Evolutionary conservation across 208 protist genomes (phyloP).

Genomic region (Trypanosoma lewisi): DNA sequence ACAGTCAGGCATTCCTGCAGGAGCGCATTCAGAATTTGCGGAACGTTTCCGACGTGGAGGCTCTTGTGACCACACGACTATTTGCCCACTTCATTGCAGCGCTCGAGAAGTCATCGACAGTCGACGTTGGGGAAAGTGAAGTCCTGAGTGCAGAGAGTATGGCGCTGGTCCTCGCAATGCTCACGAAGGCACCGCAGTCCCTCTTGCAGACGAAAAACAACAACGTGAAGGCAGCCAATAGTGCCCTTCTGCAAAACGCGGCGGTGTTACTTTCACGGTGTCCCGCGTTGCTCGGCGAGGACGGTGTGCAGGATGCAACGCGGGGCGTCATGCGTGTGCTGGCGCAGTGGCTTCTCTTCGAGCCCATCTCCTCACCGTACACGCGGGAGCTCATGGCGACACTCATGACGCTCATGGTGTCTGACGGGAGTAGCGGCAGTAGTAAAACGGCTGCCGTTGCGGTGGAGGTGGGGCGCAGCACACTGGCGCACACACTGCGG

Average conservation of each 20-base stretch:
- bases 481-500: conserved; percentile 17
- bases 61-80: conserved; percentile 22
- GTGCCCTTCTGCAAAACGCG: conserved; percentile 21
- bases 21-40: conserved; percentile 4
- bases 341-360: conserved; percentile 24
- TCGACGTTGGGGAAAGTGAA: no score
- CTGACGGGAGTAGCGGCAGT: neutral
- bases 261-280: conserved; percentile 16
- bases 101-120: neutral
- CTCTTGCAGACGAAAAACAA: conserved; percentile 9
- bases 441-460: conserved; percentile 1
- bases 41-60: conserved; percentile 18
- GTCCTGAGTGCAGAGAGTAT: conserved; percentile 3
- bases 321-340: conserved; percentile 16
- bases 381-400: conserved; percentile 24
- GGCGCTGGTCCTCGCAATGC: conserved; percentile 3
- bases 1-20: conserved; percentile 6
- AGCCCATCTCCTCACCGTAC: conserved; percentile 24
- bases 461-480: conserved; percentile 13
- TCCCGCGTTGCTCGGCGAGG: conserved; percentile 4
- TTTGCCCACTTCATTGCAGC: conserved; percentile 23
- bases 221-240: conserved; percentile 4
- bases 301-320: neutral
- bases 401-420: conserved; percentile 22
- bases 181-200: conserved; percentile 11